These are phyloP conservation scores for Acephala macrosclerotiorum DNA, from an alignment of 2,329 filamentous ascomycete genomes.

Conservation along the genomic window DNA sequence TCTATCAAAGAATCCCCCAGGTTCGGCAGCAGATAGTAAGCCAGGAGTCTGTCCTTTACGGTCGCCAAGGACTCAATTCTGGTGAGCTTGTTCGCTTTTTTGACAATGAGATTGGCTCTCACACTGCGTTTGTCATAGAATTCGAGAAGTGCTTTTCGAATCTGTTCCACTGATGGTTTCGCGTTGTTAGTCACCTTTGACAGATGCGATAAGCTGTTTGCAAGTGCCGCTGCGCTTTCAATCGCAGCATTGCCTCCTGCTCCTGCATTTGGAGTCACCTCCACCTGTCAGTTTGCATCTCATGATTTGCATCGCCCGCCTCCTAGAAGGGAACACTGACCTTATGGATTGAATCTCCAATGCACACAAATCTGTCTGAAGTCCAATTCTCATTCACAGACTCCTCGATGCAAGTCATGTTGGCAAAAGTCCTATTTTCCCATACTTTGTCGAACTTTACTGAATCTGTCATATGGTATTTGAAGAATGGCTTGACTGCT, in stretches of 20 bases:
- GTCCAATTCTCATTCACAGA: conserved; percentile 33
- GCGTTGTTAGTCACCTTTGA: not conserved
- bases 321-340: conserved; percentile 27
- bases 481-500: conserved; percentile 17
- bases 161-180: conserved; percentile 1
- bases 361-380: conserved; percentile 31
- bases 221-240: conserved; percentile 46
- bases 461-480: conserved; percentile 12
- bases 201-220: conserved; percentile 39
- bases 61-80: conserved; percentile 32
- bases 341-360: conserved; percentile 37
- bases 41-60: conserved; percentile 29
- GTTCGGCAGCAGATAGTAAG: conserved; percentile 30
- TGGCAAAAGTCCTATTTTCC: conserved; percentile 18
- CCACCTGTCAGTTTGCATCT: not conserved
- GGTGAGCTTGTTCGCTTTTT: conserved; percentile 36
- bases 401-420: conserved; percentile 30
- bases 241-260: conserved; percentile 49
- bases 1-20: conserved; percentile 35
- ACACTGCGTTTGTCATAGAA: conserved; percentile 34
- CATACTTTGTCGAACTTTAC: conserved; percentile 32
- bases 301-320: not conserved
- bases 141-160: conserved; percentile 14
- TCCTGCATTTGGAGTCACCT: conserved; percentile 38
- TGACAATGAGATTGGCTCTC: conserved; percentile 32